Evolutionary conservation across 495 filamentous ascomycete genomes (phyloP), one percentile per base, ranked within the genome.

Genomic region (Delitschia confertaspora): DNA sequence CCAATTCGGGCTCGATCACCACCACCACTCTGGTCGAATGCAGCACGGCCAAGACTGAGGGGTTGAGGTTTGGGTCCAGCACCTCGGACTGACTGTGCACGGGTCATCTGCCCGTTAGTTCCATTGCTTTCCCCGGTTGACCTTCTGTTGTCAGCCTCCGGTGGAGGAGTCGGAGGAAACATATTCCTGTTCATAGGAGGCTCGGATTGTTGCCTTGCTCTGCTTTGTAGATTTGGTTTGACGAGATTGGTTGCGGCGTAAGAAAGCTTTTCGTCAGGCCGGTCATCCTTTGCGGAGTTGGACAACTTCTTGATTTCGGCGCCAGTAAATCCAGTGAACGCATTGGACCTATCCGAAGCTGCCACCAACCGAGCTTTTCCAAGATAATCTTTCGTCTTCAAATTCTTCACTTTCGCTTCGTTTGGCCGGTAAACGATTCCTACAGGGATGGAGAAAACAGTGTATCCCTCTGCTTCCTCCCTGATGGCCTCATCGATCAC

Each of bases 401-500:
- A 71, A 55, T 99, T 99, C 62, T 89, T 93, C 41, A 99, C 91
- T 63, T 99, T 99, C 48, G 93, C 88, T 48, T 88, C 85, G 61
- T 95, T 96, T 24, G 91, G 91, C 33, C 91, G 74, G 66, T 96
- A 99, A 32, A 99, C 69, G 29, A 95, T 79, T 11, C 91, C 91
- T 22, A 96, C 87, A 1, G 91, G 91, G 31, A 99, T 95, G 2
- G 91, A 99, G 69, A 99, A 99, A 9, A 99, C 91, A 1, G 93
- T 99, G 58, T 96, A 99, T 34, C 88, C 89, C 70, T 95, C 87
- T 39, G 93, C 93, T 56, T 88, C 77, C 60, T 96, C 93, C 45
- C 68, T 69, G 49, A 99, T 95, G 1, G 91, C 91, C 58, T 99
- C 91, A 52, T 99, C 84, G 59, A 99, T 99, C 45, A 99, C 91